Base-by-base conservation (phyloP, 148 eudicot species). In the Vaccinium macrocarpon region DNA sequence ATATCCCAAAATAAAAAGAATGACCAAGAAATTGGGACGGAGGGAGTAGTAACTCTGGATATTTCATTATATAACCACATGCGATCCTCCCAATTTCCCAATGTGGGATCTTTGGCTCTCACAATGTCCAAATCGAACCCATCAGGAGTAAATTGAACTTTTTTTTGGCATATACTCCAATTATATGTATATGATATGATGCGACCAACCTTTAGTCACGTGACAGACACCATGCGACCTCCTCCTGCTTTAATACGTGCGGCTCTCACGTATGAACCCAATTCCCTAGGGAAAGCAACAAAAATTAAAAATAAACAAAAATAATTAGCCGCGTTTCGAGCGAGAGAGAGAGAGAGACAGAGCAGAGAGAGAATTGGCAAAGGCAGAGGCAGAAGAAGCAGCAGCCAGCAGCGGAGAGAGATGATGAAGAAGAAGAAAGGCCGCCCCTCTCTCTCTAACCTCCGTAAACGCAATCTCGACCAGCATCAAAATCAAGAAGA, bases 351-450 rank as follows among this genome's bases (percentile, higher is more conserved):
- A 75, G 83, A 25, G 46, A 14, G 29, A 25, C 8, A 61, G 18
- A 62, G 42, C 38, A 3, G 81, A 42, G 46, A 25, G 18, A 59
- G 78, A 80, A 87, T 76, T 84, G 88, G 86, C 21, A 81, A 81
- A 35, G 38, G 38, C 38, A 35, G 35, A 81, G 84, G 88, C 42
- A 59, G 59, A 80, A 72, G 59, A 77, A 66, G 50, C 83, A 16
- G 74, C 79, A 32, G 68, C 6, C 61, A 57, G 62, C 71, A 10
- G 68, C 81, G 68, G 23, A 90, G 86, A 27, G 85, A 68, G 13
- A 91, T 87, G 87, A 83, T 81, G 78, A 92, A 89, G 85, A 92
- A 91, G 89, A 90, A 89, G 84, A 89, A 85, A 74, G 98, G 98
- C 15, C 94, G 98, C 3, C 98, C 98, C 35, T 89, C 96, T 75